Conservation (phyloP, 805 yeast species). For the Pichia nakasei region DNA sequence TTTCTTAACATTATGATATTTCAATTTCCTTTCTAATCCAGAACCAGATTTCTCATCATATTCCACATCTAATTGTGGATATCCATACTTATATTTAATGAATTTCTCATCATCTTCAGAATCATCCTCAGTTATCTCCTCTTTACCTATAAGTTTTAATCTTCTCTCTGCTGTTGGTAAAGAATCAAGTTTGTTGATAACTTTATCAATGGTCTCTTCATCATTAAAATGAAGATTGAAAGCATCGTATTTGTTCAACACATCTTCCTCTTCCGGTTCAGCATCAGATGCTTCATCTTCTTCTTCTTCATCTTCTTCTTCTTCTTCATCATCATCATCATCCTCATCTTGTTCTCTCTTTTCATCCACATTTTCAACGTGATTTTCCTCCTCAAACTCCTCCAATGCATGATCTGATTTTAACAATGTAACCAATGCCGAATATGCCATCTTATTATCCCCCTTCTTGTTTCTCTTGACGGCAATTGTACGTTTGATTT, state of each 20-base stretch:
- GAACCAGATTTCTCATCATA: conserved; percentile 3
- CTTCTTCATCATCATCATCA: conserved; percentile 12
- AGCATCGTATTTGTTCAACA: conserved; percentile 42
- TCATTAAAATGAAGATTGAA: conserved; percentile 68
- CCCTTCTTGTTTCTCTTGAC: conserved; percentile 7
- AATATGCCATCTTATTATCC: conserved; percentile 23
- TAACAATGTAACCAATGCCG: conserved; percentile 22
- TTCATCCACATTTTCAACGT: neutral
- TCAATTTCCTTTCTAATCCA: conserved; percentile 12
- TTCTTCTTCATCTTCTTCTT: conserved; percentile 15
- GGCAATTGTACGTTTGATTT: conserved; percentile 14
- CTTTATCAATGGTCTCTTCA: conserved; percentile 30
- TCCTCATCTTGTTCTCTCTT: conserved; percentile 5
- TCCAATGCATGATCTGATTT: conserved; percentile 15
- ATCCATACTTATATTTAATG: conserved; percentile 26
- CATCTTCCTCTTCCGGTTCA: conserved; percentile 31
- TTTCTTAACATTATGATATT: conserved; percentile 38
- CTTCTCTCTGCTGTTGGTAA: neutral
- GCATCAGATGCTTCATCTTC: conserved; percentile 24
- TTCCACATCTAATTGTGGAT: conserved; percentile 4
- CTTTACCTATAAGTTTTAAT: conserved; percentile 10
- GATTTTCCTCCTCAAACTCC: conserved; percentile 14
- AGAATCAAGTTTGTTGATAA: conserved; percentile 25
- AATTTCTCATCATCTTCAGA: conserved; percentile 21
- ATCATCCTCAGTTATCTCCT: conserved; percentile 16